Base-by-base conservation (phyloP, 2,329 filamentous ascomycete genomes). In the Colletotrichum coccodes region DNA sequence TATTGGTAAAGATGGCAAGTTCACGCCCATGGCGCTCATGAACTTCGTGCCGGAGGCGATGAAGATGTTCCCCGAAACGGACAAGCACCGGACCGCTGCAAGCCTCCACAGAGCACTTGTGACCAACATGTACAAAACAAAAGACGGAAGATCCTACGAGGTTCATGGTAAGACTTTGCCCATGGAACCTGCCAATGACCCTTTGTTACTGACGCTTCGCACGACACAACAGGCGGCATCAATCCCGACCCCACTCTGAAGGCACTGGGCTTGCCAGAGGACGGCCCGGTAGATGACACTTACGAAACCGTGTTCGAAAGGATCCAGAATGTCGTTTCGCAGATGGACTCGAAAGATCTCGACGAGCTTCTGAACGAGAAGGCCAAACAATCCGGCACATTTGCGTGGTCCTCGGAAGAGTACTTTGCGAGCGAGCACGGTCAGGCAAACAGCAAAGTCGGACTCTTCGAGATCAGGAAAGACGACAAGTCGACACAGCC, bases 341-440 rank as follows among this genome's bases (percentile, higher is more conserved):
- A 73, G 1, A 71, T 73, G 46, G 70, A 69, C 18, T 64, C 72
- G 3, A 52, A 70, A 5, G 71, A 75, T 12, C 68, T 76, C 4
- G 75, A 76, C 56, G 46, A 59, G 5, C 59, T 71, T 12, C 49
- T 72, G 2, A 75, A 75, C 49, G 60, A 76, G 5, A 56, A 71
- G 26, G 60, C 74, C 32, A 68, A 70, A 2, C 75, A 78, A 18
- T 73, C 74, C 3, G 77, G 77, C 2, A 75, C 71, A 3, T 72
- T 77, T 3, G 75, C 73, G 30, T 68, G 63, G 58, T 76, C 75
- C 0, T 72, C 72, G 7, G 72, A 74, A 2, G 73, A 76, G 67
- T 78, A 72, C 62, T 67, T 72, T 2, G 64, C 69, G 4, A 77
- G 73, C 49, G 70, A 74, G 53, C 76, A 78, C 9, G 76, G 76